A percentile compares a stretch with the other conserved stretches of the same genome.
These are phyloP conservation scores for Comarum palustre DNA, from an alignment of 306 rosid species.

Conservation along the genomic window DNA sequence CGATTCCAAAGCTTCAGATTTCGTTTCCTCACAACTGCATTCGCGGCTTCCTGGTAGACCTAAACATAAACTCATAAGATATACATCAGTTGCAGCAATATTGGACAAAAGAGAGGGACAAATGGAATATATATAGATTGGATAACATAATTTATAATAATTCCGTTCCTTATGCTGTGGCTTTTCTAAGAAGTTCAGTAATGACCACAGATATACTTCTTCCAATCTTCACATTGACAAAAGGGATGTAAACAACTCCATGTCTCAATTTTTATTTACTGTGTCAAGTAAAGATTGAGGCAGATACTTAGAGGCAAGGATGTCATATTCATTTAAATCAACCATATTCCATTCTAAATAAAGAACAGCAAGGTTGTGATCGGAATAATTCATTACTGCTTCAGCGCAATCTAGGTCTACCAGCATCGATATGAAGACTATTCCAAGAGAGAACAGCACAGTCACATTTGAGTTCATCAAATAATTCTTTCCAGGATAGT, in stretches of 20 bases:
- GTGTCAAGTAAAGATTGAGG: neutral
- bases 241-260: neutral
- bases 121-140: neutral
- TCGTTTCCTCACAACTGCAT: slow-evolving; percentile 47
- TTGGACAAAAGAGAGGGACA: neutral
- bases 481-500: neutral
- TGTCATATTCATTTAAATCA: neutral
- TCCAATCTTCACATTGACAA: too few relatives aligned
- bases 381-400: neutral
- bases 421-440: neutral
- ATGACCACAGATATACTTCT: neutral
- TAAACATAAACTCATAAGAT: neutral
- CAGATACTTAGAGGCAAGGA: neutral
- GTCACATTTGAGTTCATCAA: neutral
- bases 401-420: neutral
- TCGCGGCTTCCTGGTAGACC: slow-evolving; percentile 73
- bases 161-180: neutral
- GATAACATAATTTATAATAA: neutral
- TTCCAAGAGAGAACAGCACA: neutral
- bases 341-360: neutral
- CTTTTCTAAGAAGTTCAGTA: too few relatives aligned
- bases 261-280: neutral
- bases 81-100: neutral
- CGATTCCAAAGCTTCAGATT: slow-evolving; percentile 69
- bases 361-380: neutral